These are phyloP conservation scores for Irpex rosettiformis DNA, from an alignment of 1,284 basidiomycete genomes.

Conservation along the genomic window DNA sequence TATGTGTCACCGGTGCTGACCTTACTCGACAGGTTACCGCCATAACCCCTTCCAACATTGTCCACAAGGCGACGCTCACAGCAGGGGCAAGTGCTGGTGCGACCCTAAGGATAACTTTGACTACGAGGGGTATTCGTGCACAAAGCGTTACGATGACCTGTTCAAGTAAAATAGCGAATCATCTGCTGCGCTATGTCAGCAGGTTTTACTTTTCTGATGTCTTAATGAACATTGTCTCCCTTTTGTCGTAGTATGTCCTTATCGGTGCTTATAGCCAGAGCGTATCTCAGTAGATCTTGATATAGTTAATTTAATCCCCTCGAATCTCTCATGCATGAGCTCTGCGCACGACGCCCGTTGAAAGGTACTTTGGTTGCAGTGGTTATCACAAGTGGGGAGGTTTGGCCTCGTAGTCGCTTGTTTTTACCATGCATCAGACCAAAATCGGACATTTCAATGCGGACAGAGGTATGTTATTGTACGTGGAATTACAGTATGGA, in stretches of 20 bases:
- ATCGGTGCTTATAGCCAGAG: neutral
- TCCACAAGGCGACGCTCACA: slow-evolving; percentile 41
- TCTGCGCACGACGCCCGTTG: too few relatives aligned
- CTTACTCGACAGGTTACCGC: slow-evolving; percentile 31
- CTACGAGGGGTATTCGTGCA: slow-evolving; percentile 78
- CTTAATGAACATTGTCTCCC: neutral
- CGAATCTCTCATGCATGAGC: too few relatives aligned
- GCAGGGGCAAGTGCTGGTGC: slow-evolving; percentile 43
- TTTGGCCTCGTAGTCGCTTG: too few relatives aligned
- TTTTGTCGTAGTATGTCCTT: neutral
- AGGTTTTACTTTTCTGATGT: neutral
- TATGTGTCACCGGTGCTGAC: too few relatives aligned
- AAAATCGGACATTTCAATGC: neutral
- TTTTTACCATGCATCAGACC: neutral
- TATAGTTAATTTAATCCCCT: neutral
- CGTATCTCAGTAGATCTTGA: neutral
- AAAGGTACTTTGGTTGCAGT: too few relatives aligned
- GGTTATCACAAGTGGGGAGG: too few relatives aligned
- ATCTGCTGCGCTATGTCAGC: neutral
- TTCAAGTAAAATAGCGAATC: slow-evolving; percentile 32
- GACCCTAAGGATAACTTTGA: slow-evolving; percentile 46
- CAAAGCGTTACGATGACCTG: slow-evolving; percentile 65
- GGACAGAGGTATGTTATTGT: neutral
- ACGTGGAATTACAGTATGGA: slow-evolving; percentile 69
- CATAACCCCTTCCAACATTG: slow-evolving; percentile 55